These are phyloP conservation scores for Leucaena leucocephala DNA, from an alignment of 306 rosid genomes.

Conservation along the genomic window DNA sequence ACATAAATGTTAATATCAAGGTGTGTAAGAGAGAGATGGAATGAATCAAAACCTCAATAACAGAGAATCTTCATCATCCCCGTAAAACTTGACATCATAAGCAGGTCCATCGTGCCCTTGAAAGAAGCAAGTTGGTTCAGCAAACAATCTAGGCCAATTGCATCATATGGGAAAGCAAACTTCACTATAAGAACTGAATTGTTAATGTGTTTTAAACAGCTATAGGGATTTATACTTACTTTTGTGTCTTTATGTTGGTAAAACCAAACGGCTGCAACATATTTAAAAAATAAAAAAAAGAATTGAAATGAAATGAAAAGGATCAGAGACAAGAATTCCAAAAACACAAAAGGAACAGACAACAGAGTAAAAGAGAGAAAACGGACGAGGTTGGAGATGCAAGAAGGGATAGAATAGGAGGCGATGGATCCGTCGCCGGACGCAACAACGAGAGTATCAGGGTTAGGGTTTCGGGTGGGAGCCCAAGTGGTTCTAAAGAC, in stretches of 20 bases:
- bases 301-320: not conserved
- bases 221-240: constrained; percentile 46
- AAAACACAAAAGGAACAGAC: not conserved
- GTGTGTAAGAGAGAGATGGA: constrained; percentile 1
- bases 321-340: not conserved
- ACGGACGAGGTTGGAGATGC: constrained; percentile 63
- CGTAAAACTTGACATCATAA: constrained; percentile 82
- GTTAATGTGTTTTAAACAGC: not conserved
- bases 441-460: constrained; percentile 66
- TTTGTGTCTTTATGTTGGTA: constrained; percentile 43
- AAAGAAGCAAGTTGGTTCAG: constrained; percentile 67
- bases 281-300: not conserved
- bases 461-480: constrained; percentile 59
- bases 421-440: constrained; percentile 90
- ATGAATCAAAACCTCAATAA: constrained; percentile 65
- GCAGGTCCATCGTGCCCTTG: constrained; percentile 86
- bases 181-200: constrained; percentile 29
- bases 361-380: not conserved
- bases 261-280: constrained; percentile 64
- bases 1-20: not conserved
- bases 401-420: constrained; percentile 68
- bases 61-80: constrained; percentile 61
- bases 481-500: constrained; percentile 90
- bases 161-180: constrained; percentile 37
- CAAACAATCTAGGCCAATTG: constrained; percentile 55